phyloP scores from a whole-genome alignment of 1,139 yeast genomes.

The Kurtzmaniella natalensis region DNA sequence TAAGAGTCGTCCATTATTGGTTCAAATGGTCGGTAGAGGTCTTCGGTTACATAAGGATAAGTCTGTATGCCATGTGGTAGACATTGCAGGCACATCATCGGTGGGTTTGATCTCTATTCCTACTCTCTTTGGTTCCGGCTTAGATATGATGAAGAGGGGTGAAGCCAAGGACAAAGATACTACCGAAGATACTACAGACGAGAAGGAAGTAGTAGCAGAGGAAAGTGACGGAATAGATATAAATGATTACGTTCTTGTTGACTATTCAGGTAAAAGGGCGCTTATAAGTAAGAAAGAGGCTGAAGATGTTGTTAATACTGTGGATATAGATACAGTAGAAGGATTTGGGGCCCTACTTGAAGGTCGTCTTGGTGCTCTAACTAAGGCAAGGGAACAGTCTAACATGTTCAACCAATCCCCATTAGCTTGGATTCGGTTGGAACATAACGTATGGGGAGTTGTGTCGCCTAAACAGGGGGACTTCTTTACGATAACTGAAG shows the following conservation, averaged over 20 bases:
- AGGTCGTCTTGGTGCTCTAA: conserved; percentile 5
- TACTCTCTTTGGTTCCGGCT: conserved; percentile 39
- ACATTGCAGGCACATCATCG: conserved; percentile 62
- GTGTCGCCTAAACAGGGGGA: conserved; percentile 9
- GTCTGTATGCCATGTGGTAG: conserved; percentile 66
- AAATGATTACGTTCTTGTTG: no score
- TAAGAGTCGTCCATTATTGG: conserved; percentile 60
- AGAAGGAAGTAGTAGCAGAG: conserved; percentile 13
- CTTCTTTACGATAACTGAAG: conserved; percentile 17
- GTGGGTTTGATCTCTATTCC: conserved; percentile 63
- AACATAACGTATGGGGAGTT: conserved; percentile 31
- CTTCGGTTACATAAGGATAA: conserved; percentile 62
- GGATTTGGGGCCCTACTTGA: conserved; percentile 27
- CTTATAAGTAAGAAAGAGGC: no score
- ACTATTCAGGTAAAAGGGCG: no score
- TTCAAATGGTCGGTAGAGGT: conserved; percentile 94
- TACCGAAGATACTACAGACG: conserved; percentile 9
- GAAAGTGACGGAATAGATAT: conserved; percentile 13
- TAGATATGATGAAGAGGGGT: not conserved
- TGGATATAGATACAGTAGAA: conserved; percentile 26
- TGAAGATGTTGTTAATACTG: not conserved
- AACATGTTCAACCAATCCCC: conserved; percentile 13
- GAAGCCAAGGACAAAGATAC: conserved; percentile 21
- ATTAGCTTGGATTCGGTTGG: conserved; percentile 27
- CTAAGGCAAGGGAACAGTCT: conserved; percentile 11